These are phyloP conservation scores for Mytilinidion resinicola DNA, from an alignment of 495 filamentous ascomycete species.

Conservation along the genomic window DNA sequence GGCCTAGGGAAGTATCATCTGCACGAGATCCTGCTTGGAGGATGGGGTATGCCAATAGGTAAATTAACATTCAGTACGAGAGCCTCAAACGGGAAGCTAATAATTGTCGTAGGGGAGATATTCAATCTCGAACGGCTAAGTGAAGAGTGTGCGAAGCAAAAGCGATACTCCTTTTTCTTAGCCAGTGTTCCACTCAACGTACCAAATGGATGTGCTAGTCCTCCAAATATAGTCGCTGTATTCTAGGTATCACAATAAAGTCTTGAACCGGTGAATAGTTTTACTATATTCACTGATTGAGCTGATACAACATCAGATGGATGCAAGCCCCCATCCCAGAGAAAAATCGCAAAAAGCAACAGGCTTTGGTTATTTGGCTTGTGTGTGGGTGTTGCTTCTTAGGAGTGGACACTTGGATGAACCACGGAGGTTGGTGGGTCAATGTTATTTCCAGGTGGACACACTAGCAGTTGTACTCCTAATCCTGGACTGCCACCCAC, in stretches of 20 bases:
- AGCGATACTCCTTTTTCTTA: conserved; percentile 47
- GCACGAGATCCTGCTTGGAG: not conserved
- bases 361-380: no score
- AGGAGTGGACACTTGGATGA: no score
- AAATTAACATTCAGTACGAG: conserved; percentile 36
- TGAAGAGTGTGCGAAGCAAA: conserved; percentile 38
- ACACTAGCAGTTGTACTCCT: no score
- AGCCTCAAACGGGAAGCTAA: conserved; percentile 48
- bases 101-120: conserved; percentile 51
- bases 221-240: conserved; percentile 2
- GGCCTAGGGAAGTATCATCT: not conserved
- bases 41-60: not conserved
- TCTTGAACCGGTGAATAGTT: no score
- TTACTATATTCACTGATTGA: no score
- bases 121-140: conserved; percentile 48
- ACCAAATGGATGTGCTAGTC: conserved; percentile 41
- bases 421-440: no score
- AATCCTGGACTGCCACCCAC: no score
- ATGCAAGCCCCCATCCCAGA: no score
- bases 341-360: no score
- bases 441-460: no score
- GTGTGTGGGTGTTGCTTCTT: no score
- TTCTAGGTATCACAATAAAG: not conserved
- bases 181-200: conserved; percentile 49
- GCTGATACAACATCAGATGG: no score